These are phyloP conservation scores for Microthlaspi erraticum DNA, from an alignment of 345 rosid species.

Conservation along the genomic window DNA sequence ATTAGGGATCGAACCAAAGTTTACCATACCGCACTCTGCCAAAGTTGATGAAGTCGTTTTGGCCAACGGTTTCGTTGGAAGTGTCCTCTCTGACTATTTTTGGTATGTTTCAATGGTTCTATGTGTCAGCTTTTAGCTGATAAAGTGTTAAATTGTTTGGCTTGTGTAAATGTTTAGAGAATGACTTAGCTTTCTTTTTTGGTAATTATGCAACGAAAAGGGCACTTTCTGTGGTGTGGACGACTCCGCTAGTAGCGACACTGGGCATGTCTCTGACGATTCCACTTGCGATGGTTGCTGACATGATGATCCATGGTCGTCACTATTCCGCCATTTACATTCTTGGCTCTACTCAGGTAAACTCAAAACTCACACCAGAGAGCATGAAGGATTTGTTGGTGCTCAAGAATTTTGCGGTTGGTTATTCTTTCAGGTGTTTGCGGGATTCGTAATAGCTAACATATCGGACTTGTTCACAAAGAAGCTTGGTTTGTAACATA, in stretches of 20 bases:
- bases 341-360: conserved; percentile 76
- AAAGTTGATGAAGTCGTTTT: conserved; percentile 93
- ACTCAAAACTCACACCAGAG: not conserved
- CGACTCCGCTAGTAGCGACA: conserved; percentile 83
- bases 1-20: conserved; percentile 95
- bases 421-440: conserved; percentile 69
- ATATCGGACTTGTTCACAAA: conserved; percentile 75
- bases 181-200: not conserved
- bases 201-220: conserved; percentile 46
- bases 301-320: conserved; percentile 74
- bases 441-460: conserved; percentile 92
- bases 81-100: conserved; percentile 96
- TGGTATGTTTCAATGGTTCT: conserved; percentile 54
- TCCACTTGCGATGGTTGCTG: conserved; percentile 89
- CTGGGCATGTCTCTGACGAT: conserved; percentile 84
- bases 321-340: conserved; percentile 72
- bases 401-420: conserved; percentile 11
- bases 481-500: conserved; percentile 78
- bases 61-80: conserved; percentile 94
- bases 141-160: not conserved
- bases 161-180: conserved; percentile 15
- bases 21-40: conserved; percentile 88
- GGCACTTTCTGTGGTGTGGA: conserved; percentile 89
- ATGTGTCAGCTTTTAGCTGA: not conserved
- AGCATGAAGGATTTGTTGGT: not conserved